Percentiles rank a stretch among this genome's conserved stretches.
phyloP scores from a whole-genome alignment of 805 yeast genomes.

The Zygosaccharomyces lentus region DNA sequence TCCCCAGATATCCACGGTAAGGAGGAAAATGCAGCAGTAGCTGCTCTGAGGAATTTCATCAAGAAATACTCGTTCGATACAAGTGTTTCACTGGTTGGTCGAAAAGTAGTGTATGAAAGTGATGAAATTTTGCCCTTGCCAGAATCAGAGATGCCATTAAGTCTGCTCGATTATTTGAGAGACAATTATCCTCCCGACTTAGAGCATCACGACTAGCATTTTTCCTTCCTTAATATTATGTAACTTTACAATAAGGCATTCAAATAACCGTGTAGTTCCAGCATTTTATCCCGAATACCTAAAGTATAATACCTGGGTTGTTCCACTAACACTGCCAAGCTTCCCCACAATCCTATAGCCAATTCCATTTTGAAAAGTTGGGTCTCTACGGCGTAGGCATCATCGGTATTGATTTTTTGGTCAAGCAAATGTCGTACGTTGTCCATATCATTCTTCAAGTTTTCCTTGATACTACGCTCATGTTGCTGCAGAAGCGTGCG shows the following conservation, averaged over 20 bases:
- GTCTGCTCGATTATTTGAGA: slow-evolving; percentile 15
- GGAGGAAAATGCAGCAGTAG: slow-evolving; percentile 24
- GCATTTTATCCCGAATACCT: slow-evolving; percentile 27
- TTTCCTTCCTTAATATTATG: background rate
- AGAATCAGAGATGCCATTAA: slow-evolving; percentile 14
- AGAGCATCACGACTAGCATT: slow-evolving; percentile 10
- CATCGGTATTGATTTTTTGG: slow-evolving; percentile 2
- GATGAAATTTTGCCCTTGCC: slow-evolving; percentile 25
- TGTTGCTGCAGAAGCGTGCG: slow-evolving; percentile 9
- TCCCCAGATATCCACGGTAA: slow-evolving; percentile 21
- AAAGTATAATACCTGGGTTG: slow-evolving; percentile 26
- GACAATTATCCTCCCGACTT: slow-evolving; percentile 13
- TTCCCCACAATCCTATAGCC: slow-evolving; percentile 14
- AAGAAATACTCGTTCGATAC: slow-evolving; percentile 24
- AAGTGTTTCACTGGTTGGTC: slow-evolving; percentile 22
- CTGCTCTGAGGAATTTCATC: slow-evolving; percentile 25
- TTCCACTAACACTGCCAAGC: slow-evolving; percentile 3
- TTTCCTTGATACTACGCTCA: slow-evolving; percentile 1
- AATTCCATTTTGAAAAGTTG: slow-evolving; percentile 23
- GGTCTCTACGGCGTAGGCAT: slow-evolving; percentile 23
- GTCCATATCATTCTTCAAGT: slow-evolving; percentile 4
- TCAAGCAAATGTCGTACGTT: slow-evolving; percentile 7
- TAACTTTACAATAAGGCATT: slow-evolving; percentile 4
- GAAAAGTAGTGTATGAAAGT: slow-evolving; percentile 24
- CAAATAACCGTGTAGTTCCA: slow-evolving; percentile 11